These are phyloP conservation scores for Cruciata laevipes DNA, from an alignment of 257 asterid species.

Conservation along the genomic window DNA sequence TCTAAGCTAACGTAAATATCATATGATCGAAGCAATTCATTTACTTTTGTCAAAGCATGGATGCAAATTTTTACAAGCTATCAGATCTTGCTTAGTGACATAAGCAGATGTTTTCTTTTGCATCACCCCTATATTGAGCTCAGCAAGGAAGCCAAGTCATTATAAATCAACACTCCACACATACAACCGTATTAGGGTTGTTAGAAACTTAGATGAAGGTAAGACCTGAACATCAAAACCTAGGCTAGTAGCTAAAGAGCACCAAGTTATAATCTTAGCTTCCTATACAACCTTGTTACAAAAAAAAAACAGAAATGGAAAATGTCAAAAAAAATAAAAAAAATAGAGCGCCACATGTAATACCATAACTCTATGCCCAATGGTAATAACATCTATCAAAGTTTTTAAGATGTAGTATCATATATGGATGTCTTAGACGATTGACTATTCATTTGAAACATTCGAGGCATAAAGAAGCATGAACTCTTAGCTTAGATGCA, in stretches of 20 bases:
- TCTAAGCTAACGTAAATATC: not conserved
- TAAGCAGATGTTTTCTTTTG: too few species aligned
- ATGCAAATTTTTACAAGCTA: not conserved
- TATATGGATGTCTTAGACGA: not conserved
- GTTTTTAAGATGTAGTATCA: not conserved
- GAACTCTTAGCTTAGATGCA: not conserved
- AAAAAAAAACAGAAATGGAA: not conserved
- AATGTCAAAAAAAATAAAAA: conserved; percentile 3
- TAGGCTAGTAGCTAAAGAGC: not conserved
- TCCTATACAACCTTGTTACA: not conserved
- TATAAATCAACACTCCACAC: too few species aligned
- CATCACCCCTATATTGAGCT: not conserved
- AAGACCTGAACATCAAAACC: not conserved
- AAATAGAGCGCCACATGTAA: too few species aligned
- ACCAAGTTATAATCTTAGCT: not conserved
- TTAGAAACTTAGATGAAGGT: not conserved
- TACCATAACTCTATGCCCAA: not conserved
- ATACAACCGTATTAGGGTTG: too few species aligned
- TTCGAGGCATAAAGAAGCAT: not conserved
- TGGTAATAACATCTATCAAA: not conserved
- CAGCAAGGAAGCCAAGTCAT: not conserved
- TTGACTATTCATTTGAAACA: not conserved
- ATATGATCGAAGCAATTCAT: not conserved
- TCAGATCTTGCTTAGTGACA: not conserved
- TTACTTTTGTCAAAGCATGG: not conserved